Conservation (phyloP, 352 stramenopile genomes). For the Globisporangium alternatum region DNA sequence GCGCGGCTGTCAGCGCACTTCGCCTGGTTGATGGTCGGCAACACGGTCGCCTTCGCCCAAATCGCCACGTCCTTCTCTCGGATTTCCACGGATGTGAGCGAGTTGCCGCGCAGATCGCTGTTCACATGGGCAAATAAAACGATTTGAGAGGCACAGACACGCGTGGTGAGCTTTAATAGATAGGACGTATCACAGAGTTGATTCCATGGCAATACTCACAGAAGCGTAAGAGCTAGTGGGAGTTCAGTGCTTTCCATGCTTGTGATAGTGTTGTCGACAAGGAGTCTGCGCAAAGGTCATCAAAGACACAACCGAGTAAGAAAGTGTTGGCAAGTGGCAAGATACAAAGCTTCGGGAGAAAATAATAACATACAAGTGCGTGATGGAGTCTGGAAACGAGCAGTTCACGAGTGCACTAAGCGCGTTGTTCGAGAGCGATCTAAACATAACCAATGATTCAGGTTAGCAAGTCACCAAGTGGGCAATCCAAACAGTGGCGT, state of each 20-base stretch:
- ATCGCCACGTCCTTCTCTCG: slow-evolving; percentile 13
- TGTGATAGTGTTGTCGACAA: slow-evolving; percentile 14
- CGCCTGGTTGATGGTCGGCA: not conserved
- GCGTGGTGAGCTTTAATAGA: not conserved
- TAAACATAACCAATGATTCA: not conserved
- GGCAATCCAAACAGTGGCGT: not conserved
- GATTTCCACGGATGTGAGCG: slow-evolving; percentile 15
- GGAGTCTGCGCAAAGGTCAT: not conserved
- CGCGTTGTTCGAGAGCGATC: slow-evolving; percentile 14
- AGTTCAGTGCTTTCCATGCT: slow-evolving; percentile 12
- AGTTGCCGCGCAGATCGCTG: slow-evolving; percentile 15
- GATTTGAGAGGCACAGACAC: not conserved
- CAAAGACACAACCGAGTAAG: not conserved
- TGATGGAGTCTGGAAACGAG: slow-evolving; percentile 8
- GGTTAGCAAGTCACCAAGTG: not conserved
- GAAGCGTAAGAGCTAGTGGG: not conserved
- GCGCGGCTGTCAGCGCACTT: slow-evolving; percentile 8
- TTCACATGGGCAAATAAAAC: not conserved
- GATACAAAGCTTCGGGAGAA: not conserved
- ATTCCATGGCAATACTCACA: slow-evolving; percentile 6
- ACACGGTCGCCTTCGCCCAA: not conserved
- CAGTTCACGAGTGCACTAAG: slow-evolving; percentile 6
- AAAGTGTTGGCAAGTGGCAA: too few relatives aligned
- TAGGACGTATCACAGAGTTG: not conserved
- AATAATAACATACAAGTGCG: slow-evolving; percentile 1